Conservation (phyloP, 1,139 yeast genomes). For the Taiozyma sp. region DNA sequence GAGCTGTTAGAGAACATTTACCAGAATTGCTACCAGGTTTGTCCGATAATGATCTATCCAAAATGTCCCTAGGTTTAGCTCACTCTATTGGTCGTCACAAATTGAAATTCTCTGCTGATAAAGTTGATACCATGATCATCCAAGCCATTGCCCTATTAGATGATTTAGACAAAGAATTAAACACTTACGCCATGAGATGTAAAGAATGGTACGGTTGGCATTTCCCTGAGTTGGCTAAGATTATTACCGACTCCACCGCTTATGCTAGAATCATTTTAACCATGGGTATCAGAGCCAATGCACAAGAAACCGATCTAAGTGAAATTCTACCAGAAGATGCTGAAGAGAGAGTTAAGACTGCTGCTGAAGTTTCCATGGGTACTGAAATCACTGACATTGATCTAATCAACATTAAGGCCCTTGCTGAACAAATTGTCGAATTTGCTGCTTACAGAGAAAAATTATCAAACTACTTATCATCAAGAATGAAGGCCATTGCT, state of each 20-base stretch:
- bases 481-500: conserved; percentile 98
- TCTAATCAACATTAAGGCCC: conserved; percentile 76
- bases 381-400: conserved; percentile 91
- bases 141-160: conserved; percentile 97
- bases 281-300: conserved; percentile 94
- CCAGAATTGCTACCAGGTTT: conserved; percentile 95
- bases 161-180: conserved; percentile 94
- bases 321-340: conserved; percentile 90
- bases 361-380: conserved; percentile 99
- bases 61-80: conserved; percentile 96
- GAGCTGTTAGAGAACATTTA: conserved; percentile 91
- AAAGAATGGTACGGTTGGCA: conserved; percentile 99
- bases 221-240: conserved; percentile 98
- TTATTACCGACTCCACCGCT: conserved; percentile 92
- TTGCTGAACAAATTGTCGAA: conserved; percentile 94
- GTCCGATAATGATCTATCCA: conserved; percentile 76
- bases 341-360: conserved; percentile 79
- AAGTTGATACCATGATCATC: conserved; percentile 97
- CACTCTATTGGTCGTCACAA: conserved; percentile 98
- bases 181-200: conserved; percentile 96
- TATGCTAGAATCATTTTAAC: conserved; percentile 87
- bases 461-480: conserved; percentile 79
- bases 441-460: conserved; percentile 94
- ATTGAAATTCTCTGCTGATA: conserved; percentile 95
- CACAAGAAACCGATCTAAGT: conserved; percentile 84